Evolutionary conservation across 352 stramenopile species (phyloP), one percentile per base, ranked within the genome.

Genomic region (Phytophthora tubulina): DNA sequence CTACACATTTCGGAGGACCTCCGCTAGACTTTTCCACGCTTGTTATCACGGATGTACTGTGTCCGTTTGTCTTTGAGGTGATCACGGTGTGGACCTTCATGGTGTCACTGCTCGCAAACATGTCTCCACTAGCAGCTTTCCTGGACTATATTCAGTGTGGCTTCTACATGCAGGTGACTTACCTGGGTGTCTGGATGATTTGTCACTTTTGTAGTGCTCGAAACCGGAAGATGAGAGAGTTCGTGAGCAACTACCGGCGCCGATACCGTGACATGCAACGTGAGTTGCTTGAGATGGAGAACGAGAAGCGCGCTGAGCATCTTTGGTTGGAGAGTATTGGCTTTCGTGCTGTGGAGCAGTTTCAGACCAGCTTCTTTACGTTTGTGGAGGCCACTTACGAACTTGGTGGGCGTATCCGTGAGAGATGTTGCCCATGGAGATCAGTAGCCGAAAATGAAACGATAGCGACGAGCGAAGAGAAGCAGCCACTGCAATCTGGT

Each of bases 161-260:
- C 17, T 95, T 95, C 64, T 96, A 94, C 74, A 86, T 80, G 66
- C 72, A 92, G 46, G 78, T 72, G 7, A 78, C 80, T 10, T 95
- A 95, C 74, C 73, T 96, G 45, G 72, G 75, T 6, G 44, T 94
- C 9, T 96, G 89, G 89, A 90, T 94, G 74, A 73, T 90, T 13
- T 94, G 86, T 67, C 89, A 96, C 73, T 96, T 93, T 68, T 95
- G 86, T 67, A 96, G 89, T 73, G 73, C 84, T 49, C 84, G 89
- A 21, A 95, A 95, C 71, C 82, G 81, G 41, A 92, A 93, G 51
- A 96, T 96, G 89, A 89, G 89, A 51, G 85, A 95, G 75, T 93
- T 95, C 64, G 89, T 96, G 38, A 93, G 85, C 71, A 95, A 94
- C 64, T 96, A 96, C 60, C 82, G 89, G 35, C 86, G 89, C 27